Evolutionary conservation across 768 basidiomycete genomes (phyloP).

Genomic region (Cystobasidium tubakii): DNA sequence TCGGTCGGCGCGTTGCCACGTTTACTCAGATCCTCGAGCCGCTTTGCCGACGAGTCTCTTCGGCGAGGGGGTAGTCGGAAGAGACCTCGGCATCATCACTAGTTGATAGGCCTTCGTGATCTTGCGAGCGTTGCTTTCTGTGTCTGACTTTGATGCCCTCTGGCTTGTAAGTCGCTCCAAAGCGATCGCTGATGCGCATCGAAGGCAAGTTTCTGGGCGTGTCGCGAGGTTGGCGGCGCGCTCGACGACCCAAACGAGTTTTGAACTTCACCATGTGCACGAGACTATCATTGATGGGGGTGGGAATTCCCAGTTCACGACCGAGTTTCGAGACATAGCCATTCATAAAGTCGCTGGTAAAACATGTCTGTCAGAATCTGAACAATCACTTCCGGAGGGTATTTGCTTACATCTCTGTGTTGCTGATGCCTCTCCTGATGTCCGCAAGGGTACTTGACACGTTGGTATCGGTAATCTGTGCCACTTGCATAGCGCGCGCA

Average conservation of each 20-base stretch:
- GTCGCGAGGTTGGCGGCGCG: neutral
- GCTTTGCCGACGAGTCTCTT: too few relatives aligned
- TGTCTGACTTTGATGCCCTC: too few relatives aligned
- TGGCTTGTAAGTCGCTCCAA: neutral
- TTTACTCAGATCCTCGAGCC: too few relatives aligned
- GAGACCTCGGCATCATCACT: neutral
- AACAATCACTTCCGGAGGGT: neutral
- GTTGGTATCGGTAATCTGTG: slow-evolving; percentile 59
- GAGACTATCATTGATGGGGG: slow-evolving; percentile 26
- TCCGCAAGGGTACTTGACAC: slow-evolving; percentile 77
- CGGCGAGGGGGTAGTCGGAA: too few relatives aligned
- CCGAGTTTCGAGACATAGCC: slow-evolving; percentile 9
- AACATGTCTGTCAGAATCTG: neutral
- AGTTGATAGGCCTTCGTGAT: neutral
- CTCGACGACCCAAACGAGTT: neutral
- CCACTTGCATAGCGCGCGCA: slow-evolving; percentile 59
- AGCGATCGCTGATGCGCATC: neutral
- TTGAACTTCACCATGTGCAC: slow-evolving; percentile 9
- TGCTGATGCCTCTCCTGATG: slow-evolving; percentile 56
- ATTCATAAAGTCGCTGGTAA: slow-evolving; percentile 12
- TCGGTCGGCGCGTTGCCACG: too few relatives aligned
- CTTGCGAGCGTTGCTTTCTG: neutral
- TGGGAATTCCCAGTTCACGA: neutral
- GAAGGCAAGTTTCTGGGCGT: neutral
- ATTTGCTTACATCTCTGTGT: slow-evolving; percentile 28